phyloP scores from a whole-genome alignment of 768 basidiomycete species.

The Rhizopogon vinicolor region DNA sequence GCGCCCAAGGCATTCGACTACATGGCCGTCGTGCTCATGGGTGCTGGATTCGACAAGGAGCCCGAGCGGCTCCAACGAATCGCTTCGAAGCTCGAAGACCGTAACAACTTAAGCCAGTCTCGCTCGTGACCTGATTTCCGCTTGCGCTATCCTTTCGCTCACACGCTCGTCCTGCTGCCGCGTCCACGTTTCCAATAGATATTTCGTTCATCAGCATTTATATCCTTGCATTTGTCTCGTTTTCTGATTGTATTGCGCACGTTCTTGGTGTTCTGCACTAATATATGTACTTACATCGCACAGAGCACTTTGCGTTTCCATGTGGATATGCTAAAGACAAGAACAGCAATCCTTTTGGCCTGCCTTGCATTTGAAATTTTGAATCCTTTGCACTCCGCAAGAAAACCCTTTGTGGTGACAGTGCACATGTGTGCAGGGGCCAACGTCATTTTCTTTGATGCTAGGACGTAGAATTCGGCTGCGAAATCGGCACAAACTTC shows the following conservation, averaged over 20 bases:
- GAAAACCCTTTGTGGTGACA: too few species aligned
- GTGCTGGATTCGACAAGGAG: slow-evolving; percentile 53
- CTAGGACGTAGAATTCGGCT: too few species aligned
- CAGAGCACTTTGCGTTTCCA: slow-evolving; percentile 2
- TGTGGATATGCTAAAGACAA: too few species aligned
- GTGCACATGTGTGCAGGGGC: too few species aligned
- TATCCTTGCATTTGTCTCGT: slow-evolving; percentile 12
- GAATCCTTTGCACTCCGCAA: too few species aligned
- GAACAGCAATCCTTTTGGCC: too few species aligned
- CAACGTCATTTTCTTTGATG: too few species aligned
- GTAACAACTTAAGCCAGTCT: slow-evolving; percentile 47
- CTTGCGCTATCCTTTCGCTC: slow-evolving; percentile 9
- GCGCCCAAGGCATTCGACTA: slow-evolving; percentile 80
- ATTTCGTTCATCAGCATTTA: not conserved
- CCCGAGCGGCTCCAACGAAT: slow-evolving; percentile 53
- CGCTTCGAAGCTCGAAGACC: slow-evolving; percentile 56
- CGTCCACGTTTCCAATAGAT: slow-evolving; percentile 10
- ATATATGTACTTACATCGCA: slow-evolving; percentile 21
- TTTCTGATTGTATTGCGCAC: slow-evolving; percentile 19
- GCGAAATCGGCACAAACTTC: too few species aligned
- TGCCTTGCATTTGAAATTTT: too few species aligned
- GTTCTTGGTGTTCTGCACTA: slow-evolving; percentile 25
- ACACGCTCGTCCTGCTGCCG: not conserved
- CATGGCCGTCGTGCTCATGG: slow-evolving; percentile 72
- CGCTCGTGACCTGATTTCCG: slow-evolving; percentile 30